Evolutionary conservation across 1,284 basidiomycete genomes (phyloP).

Genomic region (Trametes pubescens): DNA sequence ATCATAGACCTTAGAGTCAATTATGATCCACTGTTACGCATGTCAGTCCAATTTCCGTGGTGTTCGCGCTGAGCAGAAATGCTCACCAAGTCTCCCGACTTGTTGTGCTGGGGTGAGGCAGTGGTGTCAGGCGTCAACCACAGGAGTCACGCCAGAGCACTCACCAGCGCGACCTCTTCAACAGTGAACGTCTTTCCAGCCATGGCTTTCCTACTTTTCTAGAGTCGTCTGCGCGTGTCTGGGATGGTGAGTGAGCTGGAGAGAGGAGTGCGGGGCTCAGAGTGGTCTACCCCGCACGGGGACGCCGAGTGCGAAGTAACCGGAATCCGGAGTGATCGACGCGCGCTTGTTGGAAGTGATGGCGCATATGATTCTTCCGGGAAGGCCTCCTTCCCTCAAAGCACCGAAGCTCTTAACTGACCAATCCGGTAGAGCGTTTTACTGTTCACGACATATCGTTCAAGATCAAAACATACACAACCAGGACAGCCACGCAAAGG

Average conservation of each 20-base stretch:
- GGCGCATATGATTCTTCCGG: constrained; percentile 22
- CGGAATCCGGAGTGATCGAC: constrained; percentile 19
- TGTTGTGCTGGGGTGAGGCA: constrained; percentile 67
- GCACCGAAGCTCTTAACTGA: no score
- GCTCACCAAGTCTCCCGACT: constrained; percentile 71
- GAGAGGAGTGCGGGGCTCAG: not conserved
- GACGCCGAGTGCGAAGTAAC: constrained; percentile 17
- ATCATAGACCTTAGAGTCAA: constrained; percentile 76
- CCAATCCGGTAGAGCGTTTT: constrained; percentile 14
- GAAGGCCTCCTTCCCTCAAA: not conserved
- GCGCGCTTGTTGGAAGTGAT: not conserved
- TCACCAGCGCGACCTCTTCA: constrained; percentile 64
- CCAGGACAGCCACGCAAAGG: no score
- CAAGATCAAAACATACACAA: no score
- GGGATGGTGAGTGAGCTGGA: not conserved
- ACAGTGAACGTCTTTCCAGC: constrained; percentile 35
- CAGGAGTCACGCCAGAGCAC: constrained; percentile 1
- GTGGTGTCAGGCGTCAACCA: not conserved
- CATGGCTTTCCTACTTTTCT: constrained; percentile 10
- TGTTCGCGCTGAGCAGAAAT: not conserved
- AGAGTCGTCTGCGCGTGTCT: not conserved
- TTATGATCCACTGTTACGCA: constrained; percentile 61
- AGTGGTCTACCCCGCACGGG: not conserved
- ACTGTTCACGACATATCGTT: not conserved
- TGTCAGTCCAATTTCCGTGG: not conserved